Evolutionary conservation across 2,329 filamentous ascomycete genomes (phyloP), one percentile per base, ranked within the genome.

Genomic region (Neonectria punicea): DNA sequence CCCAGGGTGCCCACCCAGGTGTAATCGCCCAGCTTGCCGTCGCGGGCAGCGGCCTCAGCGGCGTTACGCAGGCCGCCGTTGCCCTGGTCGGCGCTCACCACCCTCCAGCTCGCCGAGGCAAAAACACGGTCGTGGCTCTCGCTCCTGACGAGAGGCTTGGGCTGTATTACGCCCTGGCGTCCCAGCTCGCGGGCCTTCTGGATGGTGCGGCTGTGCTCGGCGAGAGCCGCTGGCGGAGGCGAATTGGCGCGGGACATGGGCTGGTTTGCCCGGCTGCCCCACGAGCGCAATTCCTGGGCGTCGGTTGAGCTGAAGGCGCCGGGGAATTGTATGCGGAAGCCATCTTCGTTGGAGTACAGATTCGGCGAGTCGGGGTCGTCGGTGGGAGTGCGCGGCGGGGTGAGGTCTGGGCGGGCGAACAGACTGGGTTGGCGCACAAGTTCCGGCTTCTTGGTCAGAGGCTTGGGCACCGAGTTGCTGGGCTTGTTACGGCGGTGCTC

Each of bases 51-150:
- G 16, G 93, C 93, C 67, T 93, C 89, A 36, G 96, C 90, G 4
- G 95, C 95, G 76, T 97, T 98, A 73, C 92, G 90, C 53, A 98
- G 86, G 20, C 95, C 96, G 22, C 94, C 94, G 75, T 98, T 98
- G 63, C 95, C 95, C 80, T 97, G 93, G 61, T 97, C 91, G 1
- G 94, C 93, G 61, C 91, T 90, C 65, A 94, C 92, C 39, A 98
- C 89, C 36, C 86, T 90, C 92, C 94, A 98, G 56, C 91, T 86
- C 10, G 92, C 91, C n/a, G 89, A 86, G 53, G 92, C 91, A 73
- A 94, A 94, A 53, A 91, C 86, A 34, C 86, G 83, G 72, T 92
- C 90, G 71, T 90, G 89, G 75, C 86, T 91, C 58, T 89, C 86
- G 74, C 88, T 90, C 50, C 88, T 82, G 53, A 78, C 75, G 34